A percentile compares a stretch with the other conserved stretches of the same genome.
Evolutionary conservation across 2,329 filamentous ascomycete genomes (phyloP).

Genomic region (Sclerotinia subarctica): DNA sequence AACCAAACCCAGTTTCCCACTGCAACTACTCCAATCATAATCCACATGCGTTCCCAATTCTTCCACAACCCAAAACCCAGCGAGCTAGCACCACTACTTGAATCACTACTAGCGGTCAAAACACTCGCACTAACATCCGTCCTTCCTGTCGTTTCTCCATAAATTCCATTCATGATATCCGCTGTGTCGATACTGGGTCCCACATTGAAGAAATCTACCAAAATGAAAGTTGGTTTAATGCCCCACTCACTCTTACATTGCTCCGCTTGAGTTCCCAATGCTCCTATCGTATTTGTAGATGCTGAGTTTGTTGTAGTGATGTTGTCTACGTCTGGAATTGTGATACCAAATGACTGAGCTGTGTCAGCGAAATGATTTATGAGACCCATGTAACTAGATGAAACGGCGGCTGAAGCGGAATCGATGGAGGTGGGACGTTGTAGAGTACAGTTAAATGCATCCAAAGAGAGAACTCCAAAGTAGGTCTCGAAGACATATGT

Average conservation of each 20-base stretch:
- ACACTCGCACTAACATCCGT: constrained; percentile 29
- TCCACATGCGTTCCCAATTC: constrained; percentile 2
- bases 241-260: constrained; percentile 58
- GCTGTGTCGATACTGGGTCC: constrained; percentile 67
- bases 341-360: constrained; percentile 51
- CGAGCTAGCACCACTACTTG: constrained; percentile 18
- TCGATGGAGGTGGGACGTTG: constrained; percentile 58
- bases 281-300: constrained; percentile 44
- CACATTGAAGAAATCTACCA: constrained; percentile 78
- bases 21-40: constrained; percentile 8
- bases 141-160: constrained; percentile 27
- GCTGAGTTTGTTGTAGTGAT: constrained; percentile 65
- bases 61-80: not conserved
- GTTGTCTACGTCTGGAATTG: constrained; percentile 58
- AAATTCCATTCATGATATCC: constrained; percentile 62
- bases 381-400: constrained; percentile 61
- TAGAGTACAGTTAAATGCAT: constrained; percentile 69
- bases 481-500: constrained; percentile 69
- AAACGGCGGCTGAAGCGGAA: constrained; percentile 51
- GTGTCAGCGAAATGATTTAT: constrained; percentile 79
- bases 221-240: constrained; percentile 65
- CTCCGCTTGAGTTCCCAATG: constrained; percentile 52
- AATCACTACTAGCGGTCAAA: constrained; percentile 22
- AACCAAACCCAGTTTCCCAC: not conserved
- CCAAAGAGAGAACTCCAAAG: constrained; percentile 59